Conservation (phyloP, 1,284 basidiomycete species). For the Trichosporon ovoides region DNA sequence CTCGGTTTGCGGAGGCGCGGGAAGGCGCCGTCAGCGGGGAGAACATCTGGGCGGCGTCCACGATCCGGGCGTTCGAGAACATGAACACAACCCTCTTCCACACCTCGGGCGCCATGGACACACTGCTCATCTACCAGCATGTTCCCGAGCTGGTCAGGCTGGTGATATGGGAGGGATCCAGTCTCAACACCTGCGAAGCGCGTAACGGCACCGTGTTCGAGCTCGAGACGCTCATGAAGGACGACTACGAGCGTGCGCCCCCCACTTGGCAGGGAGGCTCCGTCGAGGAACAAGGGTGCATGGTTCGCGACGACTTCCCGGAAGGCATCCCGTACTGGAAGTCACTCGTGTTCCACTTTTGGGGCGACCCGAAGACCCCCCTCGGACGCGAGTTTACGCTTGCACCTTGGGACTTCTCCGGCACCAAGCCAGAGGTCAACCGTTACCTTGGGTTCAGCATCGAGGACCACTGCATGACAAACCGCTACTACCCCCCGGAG, state of each 20-base stretch:
- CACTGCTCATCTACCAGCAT: slow-evolving; percentile 34
- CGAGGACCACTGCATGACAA: slow-evolving; percentile 33
- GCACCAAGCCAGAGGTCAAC: not conserved
- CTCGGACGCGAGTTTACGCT: slow-evolving; percentile 29
- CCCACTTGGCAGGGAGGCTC: slow-evolving; percentile 17
- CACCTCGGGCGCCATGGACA: slow-evolving; percentile 25
- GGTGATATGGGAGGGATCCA: slow-evolving; percentile 26
- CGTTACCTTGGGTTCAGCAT: slow-evolving; percentile 40
- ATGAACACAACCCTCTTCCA: slow-evolving; percentile 34
- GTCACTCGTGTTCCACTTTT: slow-evolving; percentile 31
- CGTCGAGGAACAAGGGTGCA: slow-evolving; percentile 16
- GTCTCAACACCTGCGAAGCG: slow-evolving; percentile 19
- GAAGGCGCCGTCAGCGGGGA: not conserved
- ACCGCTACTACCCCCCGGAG: not conserved
- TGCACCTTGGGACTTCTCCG: slow-evolving; percentile 23
- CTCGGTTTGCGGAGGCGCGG: not conserved
- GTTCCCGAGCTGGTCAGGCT: slow-evolving; percentile 26
- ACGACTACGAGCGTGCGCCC: not conserved
- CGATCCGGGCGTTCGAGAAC: slow-evolving; percentile 23
- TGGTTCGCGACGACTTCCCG: slow-evolving; percentile 20
- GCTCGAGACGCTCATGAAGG: not conserved
- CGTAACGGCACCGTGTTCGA: slow-evolving; percentile 18
- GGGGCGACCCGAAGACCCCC: slow-evolving; percentile 16
- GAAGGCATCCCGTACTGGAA: slow-evolving; percentile 33
- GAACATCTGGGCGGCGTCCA: slow-evolving; percentile 26